Base-by-base conservation (phyloP, 148 eudicot genomes). In the Rhododendron molle region DNA sequence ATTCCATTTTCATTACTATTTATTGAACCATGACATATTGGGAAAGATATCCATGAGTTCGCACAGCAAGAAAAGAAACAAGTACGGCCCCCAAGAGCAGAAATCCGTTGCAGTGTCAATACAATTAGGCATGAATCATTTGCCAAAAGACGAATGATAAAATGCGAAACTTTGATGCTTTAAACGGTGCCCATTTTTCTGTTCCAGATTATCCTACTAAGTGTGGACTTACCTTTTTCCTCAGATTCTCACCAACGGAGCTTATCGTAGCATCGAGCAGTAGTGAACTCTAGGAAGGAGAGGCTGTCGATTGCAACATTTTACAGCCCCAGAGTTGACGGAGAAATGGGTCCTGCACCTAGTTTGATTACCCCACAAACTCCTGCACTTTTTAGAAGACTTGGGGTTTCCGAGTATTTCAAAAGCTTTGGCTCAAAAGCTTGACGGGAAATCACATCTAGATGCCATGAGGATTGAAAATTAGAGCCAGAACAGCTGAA, bases 301-400 rank as follows among this genome's bases (percentile, higher is more conserved):
- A 76, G 80, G 80, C 50, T 76, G 10, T 76, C 90, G 16, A 86
- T 89, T 6, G 89, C 87, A 2, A 8, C 88, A 76, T 85, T 87
- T 46, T 44, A 83, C 65, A 81, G 26, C 62, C 87, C 88, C 8
- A 36, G 84, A 69, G 18, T 43, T 9, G 80, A 72, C 13, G 62
- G 26, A 40, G 89, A 88, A 40, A 8, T 88, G 6, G 88, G 89
- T 11, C 89, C 91, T 7, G 81, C 76, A 1, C 50, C 83, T 0
- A 71, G 82, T 26, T n/a, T 89, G 58, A 69, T 87, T 13, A 83
- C 85, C 14, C 72, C 86, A 0, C 40, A 46, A 40, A 83, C 50
- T 74, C 89, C 89, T 1, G 60, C 62, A 23, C 49, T 2, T 38
- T 89, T 74, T 38, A 83, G 15, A 43, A 87, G 82, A 80, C 83